Evolutionary conservation across 768 basidiomycete species (phyloP).

Genomic region (Collybia sp.): DNA sequence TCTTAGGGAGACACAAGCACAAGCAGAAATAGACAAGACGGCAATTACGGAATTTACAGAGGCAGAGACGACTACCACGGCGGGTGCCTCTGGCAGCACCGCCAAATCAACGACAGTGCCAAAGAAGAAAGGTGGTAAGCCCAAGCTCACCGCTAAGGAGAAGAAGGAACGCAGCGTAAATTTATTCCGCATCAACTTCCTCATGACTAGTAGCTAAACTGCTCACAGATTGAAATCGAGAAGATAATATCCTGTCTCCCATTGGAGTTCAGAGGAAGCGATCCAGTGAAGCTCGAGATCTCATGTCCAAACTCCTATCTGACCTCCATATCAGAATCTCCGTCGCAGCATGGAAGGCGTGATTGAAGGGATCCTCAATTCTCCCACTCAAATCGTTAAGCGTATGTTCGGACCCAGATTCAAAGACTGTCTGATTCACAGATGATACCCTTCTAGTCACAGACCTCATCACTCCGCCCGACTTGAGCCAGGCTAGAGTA

Average conservation of each 20-base stretch:
- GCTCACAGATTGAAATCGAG: slow-evolving; percentile 55
- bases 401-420: slow-evolving; percentile 32
- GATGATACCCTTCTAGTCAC: slow-evolving; percentile 41
- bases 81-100: slow-evolving; percentile 27
- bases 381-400: slow-evolving; percentile 54
- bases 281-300: slow-evolving; percentile 56
- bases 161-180: slow-evolving; percentile 77
- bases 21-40: slow-evolving; percentile 32
- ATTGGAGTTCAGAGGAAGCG: slow-evolving; percentile 85
- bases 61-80: slow-evolving; percentile 36
- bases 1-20: slow-evolving; percentile 29
- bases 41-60: slow-evolving; percentile 36
- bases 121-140: slow-evolving; percentile 59
- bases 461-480: slow-evolving; percentile 74
- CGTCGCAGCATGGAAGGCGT: slow-evolving; percentile 78
- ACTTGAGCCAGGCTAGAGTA: slow-evolving; percentile 84
- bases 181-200: neutral
- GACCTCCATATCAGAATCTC: slow-evolving; percentile 43
- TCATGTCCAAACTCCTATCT: neutral
- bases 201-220: neutral
- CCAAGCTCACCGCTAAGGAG: slow-evolving; percentile 72
- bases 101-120: slow-evolving; percentile 28
- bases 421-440: neutral
- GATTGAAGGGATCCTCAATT: slow-evolving; percentile 71
- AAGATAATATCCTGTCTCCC: slow-evolving; percentile 73